Conservation (phyloP, 2,329 filamentous ascomycete genomes). For the Aspergillus neoniger region DNA sequence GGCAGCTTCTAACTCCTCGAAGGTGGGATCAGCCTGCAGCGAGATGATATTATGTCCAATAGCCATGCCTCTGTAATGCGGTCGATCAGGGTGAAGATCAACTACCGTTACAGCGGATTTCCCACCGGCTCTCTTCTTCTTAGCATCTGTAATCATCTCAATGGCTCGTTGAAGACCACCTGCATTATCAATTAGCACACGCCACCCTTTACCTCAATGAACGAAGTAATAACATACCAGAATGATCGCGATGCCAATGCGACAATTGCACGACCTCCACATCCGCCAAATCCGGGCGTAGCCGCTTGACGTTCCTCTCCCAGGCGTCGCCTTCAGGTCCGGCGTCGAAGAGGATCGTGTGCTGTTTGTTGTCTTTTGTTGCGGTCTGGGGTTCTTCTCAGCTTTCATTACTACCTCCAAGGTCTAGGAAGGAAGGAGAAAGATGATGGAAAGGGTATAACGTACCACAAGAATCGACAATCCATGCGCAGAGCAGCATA, state of each 20-base stretch:
- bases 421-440: no score
- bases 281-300: slow-evolving; percentile 45
- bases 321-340: slow-evolving; percentile 56
- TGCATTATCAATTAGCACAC: slow-evolving; percentile 17
- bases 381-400: slow-evolving; percentile 42
- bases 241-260: slow-evolving; percentile 60
- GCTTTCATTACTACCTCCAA: no score
- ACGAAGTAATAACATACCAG: slow-evolving; percentile 36
- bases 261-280: slow-evolving; percentile 55
- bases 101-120: slow-evolving; percentile 36
- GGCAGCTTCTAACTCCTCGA: slow-evolving; percentile 49
- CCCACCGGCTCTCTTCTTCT: slow-evolving; percentile 28
- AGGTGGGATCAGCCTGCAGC: slow-evolving; percentile 55
- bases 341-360: slow-evolving; percentile 56
- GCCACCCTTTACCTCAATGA: not conserved
- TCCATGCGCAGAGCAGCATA: slow-evolving; percentile 59
- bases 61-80: slow-evolving; percentile 53
- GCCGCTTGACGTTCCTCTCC: slow-evolving; percentile 52
- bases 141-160: slow-evolving; percentile 47
- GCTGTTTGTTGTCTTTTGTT: slow-evolving; percentile 46
- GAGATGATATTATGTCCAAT: slow-evolving; percentile 48
- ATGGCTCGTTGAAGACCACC: slow-evolving; percentile 55
- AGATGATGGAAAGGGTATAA: no score
- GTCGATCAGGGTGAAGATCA: slow-evolving; percentile 57
- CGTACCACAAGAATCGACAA: slow-evolving; percentile 55